phyloP scores from a whole-genome alignment of 768 basidiomycete species.

The Holtermanniella nyarrowii region DNA sequence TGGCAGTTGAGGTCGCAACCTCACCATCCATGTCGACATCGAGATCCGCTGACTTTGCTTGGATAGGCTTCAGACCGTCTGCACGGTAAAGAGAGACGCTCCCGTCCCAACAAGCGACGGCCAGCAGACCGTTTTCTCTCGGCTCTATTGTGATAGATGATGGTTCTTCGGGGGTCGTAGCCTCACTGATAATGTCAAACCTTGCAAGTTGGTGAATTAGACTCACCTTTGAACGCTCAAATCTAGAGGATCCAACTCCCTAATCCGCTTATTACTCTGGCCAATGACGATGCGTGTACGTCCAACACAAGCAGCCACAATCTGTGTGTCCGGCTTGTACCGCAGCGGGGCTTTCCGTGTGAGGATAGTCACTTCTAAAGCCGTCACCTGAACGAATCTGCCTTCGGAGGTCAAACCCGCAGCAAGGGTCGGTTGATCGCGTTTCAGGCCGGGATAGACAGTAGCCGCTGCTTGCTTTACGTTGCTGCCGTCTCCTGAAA shows the following conservation, averaged over 20 bases:
- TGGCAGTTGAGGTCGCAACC: no score
- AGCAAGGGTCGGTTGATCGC: slow-evolving; percentile 17
- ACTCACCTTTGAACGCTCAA: no score
- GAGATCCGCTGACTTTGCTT: background rate
- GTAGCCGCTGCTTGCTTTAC: slow-evolving; percentile 6
- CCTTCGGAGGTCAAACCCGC: slow-evolving; percentile 5
- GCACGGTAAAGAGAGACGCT: background rate
- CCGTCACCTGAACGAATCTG: background rate
- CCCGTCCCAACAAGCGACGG: background rate
- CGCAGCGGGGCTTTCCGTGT: slow-evolving; percentile 9
- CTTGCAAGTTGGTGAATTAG: no score
- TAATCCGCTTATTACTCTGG: background rate
- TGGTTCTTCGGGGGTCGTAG: no score
- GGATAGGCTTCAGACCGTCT: background rate
- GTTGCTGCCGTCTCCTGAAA: no score
- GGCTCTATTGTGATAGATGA: no score
- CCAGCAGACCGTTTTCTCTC: no score
- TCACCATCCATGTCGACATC: no score
- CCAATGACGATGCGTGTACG: slow-evolving; percentile 1
- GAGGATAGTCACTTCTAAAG: slow-evolving; percentile 1
- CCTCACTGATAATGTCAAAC: no score
- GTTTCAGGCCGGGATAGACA: slow-evolving; percentile 5
- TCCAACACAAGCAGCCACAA: slow-evolving; percentile 1
- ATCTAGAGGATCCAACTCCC: background rate
- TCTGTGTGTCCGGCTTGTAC: slow-evolving; percentile 10